These are phyloP conservation scores for Talaromyces adpressus DNA, from an alignment of 495 filamentous ascomycete species.

Conservation along the genomic window DNA sequence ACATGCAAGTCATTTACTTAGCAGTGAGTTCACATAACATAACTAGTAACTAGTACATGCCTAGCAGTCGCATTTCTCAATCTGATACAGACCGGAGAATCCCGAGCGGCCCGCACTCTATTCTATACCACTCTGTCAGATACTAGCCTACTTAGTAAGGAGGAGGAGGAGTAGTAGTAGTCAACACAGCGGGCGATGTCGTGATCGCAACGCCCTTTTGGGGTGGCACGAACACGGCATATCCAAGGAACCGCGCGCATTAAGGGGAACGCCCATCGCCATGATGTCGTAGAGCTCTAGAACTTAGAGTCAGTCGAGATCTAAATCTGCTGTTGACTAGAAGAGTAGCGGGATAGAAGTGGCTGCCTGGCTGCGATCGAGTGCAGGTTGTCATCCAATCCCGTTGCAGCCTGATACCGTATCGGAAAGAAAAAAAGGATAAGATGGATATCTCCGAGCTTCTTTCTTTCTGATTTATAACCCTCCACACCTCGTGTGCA, in stretches of 20 bases:
- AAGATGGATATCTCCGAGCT: neutral
- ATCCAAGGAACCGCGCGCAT: neutral
- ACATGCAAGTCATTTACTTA: neutral
- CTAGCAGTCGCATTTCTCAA: neutral
- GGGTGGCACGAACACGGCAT: neutral
- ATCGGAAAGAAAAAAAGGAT: neutral
- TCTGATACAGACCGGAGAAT: neutral
- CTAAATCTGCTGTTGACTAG: neutral
- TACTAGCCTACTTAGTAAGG: too few relatives aligned
- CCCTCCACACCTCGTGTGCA: neutral
- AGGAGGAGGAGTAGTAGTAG: too few relatives aligned
- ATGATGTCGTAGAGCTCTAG: neutral
- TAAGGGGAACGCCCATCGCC: neutral
- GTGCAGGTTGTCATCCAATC: neutral
- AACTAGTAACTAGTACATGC: too few relatives aligned
- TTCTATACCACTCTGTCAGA: neutral
- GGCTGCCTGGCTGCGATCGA: neutral
- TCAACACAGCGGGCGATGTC: neutral
- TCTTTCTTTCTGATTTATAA: neutral
- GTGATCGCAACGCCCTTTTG: conserved; percentile 1
- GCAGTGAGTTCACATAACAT: too few relatives aligned
- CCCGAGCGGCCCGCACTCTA: neutral
- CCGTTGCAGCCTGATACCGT: neutral
- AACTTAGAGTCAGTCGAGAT: neutral
- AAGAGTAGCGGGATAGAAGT: neutral